Evolutionary conservation across 768 basidiomycete genomes (phyloP).

Genomic region (Lepiota subincarnata): DNA sequence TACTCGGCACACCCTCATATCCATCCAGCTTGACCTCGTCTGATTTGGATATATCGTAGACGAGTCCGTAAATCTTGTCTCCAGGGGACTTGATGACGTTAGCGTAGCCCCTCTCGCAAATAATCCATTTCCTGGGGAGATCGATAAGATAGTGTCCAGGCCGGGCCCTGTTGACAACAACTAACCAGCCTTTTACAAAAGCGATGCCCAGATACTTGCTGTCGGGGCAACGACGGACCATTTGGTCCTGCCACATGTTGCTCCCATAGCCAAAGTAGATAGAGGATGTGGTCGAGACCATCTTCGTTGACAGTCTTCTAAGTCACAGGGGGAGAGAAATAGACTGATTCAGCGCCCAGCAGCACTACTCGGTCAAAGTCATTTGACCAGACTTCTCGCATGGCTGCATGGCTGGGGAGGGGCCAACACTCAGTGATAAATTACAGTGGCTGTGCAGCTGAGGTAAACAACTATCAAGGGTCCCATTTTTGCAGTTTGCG

Average conservation of each 20-base stretch:
- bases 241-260: constrained; percentile 48
- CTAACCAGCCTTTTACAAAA: constrained; percentile 37
- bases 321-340: too few relatives aligned
- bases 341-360: too few relatives aligned
- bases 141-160: not conserved
- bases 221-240: constrained; percentile 43
- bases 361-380: too few relatives aligned
- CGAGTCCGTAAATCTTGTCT: constrained; percentile 38
- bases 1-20: constrained; percentile 35
- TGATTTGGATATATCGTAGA: constrained; percentile 35
- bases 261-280: constrained; percentile 49
- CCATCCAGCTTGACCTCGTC: constrained; percentile 41
- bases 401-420: too few relatives aligned
- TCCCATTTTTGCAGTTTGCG: not conserved
- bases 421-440: too few relatives aligned
- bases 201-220: constrained; percentile 38
- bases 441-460: not conserved
- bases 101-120: constrained; percentile 39
- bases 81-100: constrained; percentile 37
- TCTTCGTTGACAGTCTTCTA: not conserved
- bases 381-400: too few relatives aligned
- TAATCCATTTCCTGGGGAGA: constrained; percentile 43
- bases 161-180: not conserved
- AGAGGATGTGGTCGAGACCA: constrained; percentile 11
- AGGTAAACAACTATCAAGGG: not conserved